A percentile compares a stretch with the other conserved stretches of the same genome.
These are phyloP conservation scores for Lipomyces oligophaga DNA, from an alignment of 805 yeast species.

Conservation along the genomic window DNA sequence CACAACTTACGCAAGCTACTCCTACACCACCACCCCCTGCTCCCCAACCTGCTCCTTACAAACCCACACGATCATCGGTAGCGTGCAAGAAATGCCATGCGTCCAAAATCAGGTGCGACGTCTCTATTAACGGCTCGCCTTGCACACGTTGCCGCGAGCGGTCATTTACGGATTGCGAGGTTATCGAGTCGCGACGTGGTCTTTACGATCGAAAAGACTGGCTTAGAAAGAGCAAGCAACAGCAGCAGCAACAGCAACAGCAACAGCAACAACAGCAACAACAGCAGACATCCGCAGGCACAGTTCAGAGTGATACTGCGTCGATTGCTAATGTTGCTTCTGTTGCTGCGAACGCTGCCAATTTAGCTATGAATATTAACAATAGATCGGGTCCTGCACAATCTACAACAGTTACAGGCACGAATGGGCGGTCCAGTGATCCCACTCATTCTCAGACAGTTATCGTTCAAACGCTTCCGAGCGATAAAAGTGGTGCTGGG, in stretches of 20 bases:
- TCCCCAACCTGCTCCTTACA: background rate
- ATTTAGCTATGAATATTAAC: too few species aligned
- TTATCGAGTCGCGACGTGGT: conserved; percentile 17
- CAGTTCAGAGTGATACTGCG: background rate
- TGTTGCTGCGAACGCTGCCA: background rate
- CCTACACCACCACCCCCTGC: background rate
- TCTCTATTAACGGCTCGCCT: conserved; percentile 10
- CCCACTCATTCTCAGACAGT: background rate
- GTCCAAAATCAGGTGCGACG: conserved; percentile 18
- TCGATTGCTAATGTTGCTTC: background rate
- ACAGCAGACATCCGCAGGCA: too few species aligned
- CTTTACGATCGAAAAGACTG: conserved; percentile 13
- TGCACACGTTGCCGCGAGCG: conserved; percentile 19
- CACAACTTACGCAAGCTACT: background rate
- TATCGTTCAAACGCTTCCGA: background rate
- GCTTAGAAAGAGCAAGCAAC: conserved; percentile 1
- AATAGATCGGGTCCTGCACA: background rate
- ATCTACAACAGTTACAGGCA: background rate
- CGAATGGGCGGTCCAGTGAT: background rate
- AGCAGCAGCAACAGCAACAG: conserved; percentile 1
- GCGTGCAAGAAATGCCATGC: conserved; percentile 20
- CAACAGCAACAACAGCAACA: background rate
- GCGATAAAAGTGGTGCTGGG: background rate
- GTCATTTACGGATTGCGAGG: conserved; percentile 8
- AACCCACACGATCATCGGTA: conserved; percentile 4